Evolutionary conservation across 1,284 basidiomycete genomes (phyloP), one percentile per base, ranked within the genome.

Genomic region (Moesziomyces aphidis): DNA sequence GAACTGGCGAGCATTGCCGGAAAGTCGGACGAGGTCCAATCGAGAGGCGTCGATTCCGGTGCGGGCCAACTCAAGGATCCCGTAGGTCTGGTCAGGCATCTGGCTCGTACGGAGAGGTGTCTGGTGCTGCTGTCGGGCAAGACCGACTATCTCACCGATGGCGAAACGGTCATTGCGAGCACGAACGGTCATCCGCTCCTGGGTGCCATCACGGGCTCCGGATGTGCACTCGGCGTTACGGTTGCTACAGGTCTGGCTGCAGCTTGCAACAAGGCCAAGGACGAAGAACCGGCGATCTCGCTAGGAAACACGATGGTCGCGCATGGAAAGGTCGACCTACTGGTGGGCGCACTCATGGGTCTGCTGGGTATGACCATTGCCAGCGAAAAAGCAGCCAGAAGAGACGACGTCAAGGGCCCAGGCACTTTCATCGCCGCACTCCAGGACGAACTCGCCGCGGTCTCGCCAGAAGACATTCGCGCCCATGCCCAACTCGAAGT

Each of bases 41-140:
- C 91, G n/a, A 90, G 90, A 81, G 95, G 96, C 1, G 95, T 98
- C 3, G 96, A 98, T 85, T 92, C 91, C 53, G 88, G 91, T 17
- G 93, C 93, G 0, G 83, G 86, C 11, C 91, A 90, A 1, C 94
- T 97, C 84, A 86, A 88, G 51, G 89, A 96, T 80, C 93, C 95
- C 0, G 88, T 87, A 0, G 75, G 79, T 1, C 90, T 97, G 62
- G 92, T 96, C 19, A 88, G 87, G 65, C 84, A 86, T 10, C 86
- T 98, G 5, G 93, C 96, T 0, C 87, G 86, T 58, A 90, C 89
- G 85, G 91, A 95, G 85, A 88, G 94, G 57, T 92, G 93, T 71
- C 87, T 97, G 50, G 88, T 97, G 36, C 91, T 92, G 17, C 88
- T 97, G 73, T 95, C 94, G 0, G 96, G 96, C 1, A 87, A 89